Percentiles rank a stretch among this genome's conserved stretches.
phyloP scores from a whole-genome alignment of 169 alveolate species.

The Eimeria falciformis region DNA sequence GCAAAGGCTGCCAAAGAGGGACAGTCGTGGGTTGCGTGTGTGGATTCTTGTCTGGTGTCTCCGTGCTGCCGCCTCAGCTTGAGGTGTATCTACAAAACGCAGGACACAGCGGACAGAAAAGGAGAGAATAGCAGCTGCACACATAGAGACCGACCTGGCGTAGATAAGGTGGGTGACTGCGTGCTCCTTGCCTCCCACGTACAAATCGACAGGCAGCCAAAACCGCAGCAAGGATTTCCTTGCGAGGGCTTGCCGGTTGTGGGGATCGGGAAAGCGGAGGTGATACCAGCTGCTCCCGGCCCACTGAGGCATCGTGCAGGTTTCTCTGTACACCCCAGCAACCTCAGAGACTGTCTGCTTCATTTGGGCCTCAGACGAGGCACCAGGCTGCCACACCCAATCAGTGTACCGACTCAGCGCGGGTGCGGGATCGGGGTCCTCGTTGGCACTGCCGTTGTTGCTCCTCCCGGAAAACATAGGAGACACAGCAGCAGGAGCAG shows the following conservation, averaged over 20 bases:
- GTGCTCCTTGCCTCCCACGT: constrained; percentile 96
- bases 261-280: constrained; percentile 90
- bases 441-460: no score
- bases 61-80: background rate
- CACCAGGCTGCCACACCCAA: background rate
- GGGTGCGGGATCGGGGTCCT: constrained; percentile 11
- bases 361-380: background rate
- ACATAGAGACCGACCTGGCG: constrained; percentile 82
- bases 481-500: background rate
- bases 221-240: constrained; percentile 62
- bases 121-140: background rate
- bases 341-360: background rate
- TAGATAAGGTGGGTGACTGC: constrained; percentile 94
- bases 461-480: no score
- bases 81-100: background rate
- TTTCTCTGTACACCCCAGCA: constrained; percentile 79
- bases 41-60: no score
- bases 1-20: no score
- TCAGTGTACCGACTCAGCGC: constrained; percentile 9
- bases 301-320: constrained; percentile 95
- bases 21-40: no score
- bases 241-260: constrained; percentile 76
- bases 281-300: constrained; percentile 96
- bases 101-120: background rate
- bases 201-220: constrained; percentile 96